These are phyloP conservation scores for Pinus taeda DNA, from an alignment of 75 land plant species.

Conservation along the genomic window DNA sequence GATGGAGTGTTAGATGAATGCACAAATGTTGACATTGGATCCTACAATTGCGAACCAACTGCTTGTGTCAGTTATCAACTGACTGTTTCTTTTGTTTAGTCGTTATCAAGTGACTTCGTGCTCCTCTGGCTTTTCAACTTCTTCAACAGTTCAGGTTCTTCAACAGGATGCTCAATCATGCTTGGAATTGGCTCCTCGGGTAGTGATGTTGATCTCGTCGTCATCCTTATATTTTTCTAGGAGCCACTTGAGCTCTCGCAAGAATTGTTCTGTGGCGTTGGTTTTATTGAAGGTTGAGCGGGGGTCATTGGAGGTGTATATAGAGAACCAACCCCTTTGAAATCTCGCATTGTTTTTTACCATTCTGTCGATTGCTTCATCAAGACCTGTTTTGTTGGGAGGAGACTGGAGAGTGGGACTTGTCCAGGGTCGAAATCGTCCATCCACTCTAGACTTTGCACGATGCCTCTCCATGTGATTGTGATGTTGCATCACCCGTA, in stretches of 20 bases:
- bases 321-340: slow-evolving; percentile 57
- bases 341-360: slow-evolving; percentile 2
- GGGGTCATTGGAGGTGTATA: slow-evolving; percentile 63
- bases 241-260: slow-evolving; percentile 6
- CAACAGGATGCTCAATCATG: no score
- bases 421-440: slow-evolving; percentile 48
- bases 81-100: no score
- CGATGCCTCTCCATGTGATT: slow-evolving; percentile 69
- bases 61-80: no score
- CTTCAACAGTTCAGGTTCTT: no score
- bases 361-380: slow-evolving; percentile 37
- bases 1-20: no score
- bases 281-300: slow-evolving; percentile 44
- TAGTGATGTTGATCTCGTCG: slow-evolving; percentile 24
- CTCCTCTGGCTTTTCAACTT: no score
- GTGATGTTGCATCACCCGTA: slow-evolving; percentile 30
- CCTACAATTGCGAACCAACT: no score
- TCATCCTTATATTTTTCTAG: slow-evolving; percentile 17
- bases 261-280: slow-evolving; percentile 67
- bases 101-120: no score
- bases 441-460: slow-evolving; percentile 54
- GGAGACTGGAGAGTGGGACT: slow-evolving; percentile 11
- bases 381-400: slow-evolving; percentile 40
- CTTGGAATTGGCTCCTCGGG: neutral
- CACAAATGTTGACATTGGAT: no score